A percentile compares a stretch with the other conserved stretches of the same genome.
Evolutionary conservation across 805 yeast genomes (phyloP).

Genomic region (Wickerhamiella dianesei): DNA sequence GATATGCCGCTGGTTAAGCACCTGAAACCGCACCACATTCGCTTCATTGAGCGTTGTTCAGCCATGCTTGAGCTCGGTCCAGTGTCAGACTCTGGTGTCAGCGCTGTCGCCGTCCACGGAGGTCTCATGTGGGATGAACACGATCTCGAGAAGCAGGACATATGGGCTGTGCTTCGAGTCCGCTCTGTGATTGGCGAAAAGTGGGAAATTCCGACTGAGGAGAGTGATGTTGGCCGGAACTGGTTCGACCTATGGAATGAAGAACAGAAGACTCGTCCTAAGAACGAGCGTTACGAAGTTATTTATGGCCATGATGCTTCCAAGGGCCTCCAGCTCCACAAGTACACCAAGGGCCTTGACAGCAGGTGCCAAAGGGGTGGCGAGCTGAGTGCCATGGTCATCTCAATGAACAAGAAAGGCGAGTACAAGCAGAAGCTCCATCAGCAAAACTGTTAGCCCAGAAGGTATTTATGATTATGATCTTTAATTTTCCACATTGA

Average conservation of each 20-base stretch:
- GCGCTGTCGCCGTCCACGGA: conserved; percentile 63
- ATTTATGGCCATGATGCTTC: conserved; percentile 86
- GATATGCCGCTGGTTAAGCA: conserved; percentile 37
- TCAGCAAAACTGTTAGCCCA: conserved; percentile 21
- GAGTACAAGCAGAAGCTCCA: conserved; percentile 20
- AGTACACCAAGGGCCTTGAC: conserved; percentile 69
- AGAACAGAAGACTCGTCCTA: conserved; percentile 24
- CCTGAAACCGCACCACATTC: conserved; percentile 46
- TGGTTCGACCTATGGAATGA: conserved; percentile 49
- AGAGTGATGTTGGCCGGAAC: conserved; percentile 28
- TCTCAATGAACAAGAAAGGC: conserved; percentile 23
- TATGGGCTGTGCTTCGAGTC: conserved; percentile 53
- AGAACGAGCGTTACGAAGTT: conserved; percentile 30
- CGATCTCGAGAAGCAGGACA: conserved; percentile 40
- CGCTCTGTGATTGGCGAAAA: conserved; percentile 54
- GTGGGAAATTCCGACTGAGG: conserved; percentile 44
- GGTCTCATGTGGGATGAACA: conserved; percentile 58
- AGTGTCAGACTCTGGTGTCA: conserved; percentile 29
- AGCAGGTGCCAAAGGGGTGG: conserved; percentile 71
- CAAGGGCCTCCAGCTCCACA: conserved; percentile 51
- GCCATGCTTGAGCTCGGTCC: conserved; percentile 49
- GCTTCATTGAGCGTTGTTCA: conserved; percentile 49
- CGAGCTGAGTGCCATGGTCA: conserved; percentile 46
- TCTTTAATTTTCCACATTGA: too few relatives aligned
- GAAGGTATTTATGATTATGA: not conserved